These are phyloP conservation scores for Chaetomiaceae sp. DNA, from an alignment of 2,329 filamentous ascomycete genomes.

Conservation along the genomic window DNA sequence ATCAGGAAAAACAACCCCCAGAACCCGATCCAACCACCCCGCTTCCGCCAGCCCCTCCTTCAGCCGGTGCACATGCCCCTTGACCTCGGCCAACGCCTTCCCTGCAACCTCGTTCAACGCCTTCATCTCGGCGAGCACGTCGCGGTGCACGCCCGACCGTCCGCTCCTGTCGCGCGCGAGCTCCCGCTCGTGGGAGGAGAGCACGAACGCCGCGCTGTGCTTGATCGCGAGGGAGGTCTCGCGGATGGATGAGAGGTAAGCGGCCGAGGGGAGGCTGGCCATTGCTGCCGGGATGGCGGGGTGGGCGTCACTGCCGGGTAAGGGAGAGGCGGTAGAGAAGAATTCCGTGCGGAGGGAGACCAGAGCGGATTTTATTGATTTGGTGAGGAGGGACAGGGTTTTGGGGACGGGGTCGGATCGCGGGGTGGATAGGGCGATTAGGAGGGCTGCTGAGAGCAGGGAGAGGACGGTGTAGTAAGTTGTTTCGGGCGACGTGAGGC, in stretches of 20 bases:
- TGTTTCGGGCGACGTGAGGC: conserved; percentile 41
- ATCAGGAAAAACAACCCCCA: conserved; percentile 34
- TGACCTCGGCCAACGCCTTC: conserved; percentile 29
- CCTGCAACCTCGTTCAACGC: conserved; percentile 28
- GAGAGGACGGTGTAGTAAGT: conserved; percentile 43
- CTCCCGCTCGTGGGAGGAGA: conserved; percentile 31
- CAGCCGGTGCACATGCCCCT: conserved; percentile 32
- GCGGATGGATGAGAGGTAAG: no score
- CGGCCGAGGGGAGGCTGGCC: conserved; percentile 36
- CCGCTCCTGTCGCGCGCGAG: conserved; percentile 33
- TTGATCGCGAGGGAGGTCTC: conserved; percentile 35
- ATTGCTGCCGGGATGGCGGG: conserved; percentile 30
- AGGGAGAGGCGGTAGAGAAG: no score
- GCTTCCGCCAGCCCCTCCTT: conserved; percentile 31
- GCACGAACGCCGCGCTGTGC: conserved; percentile 31
- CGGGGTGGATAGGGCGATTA: conserved; percentile 24
- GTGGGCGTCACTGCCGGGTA: not conserved
- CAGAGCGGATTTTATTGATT: conserved; percentile 21
- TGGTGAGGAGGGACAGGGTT: conserved; percentile 9
- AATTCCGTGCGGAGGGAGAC: conserved; percentile 18
- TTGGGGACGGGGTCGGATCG: conserved; percentile 19
- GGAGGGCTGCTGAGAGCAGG: conserved; percentile 34
- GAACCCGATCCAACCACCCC: conserved; percentile 38
- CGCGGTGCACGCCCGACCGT: conserved; percentile 31
- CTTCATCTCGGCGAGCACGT: conserved; percentile 33